phyloP scores from a whole-genome alignment of 345 rosid genomes.

The Citrus trifoliata region DNA sequence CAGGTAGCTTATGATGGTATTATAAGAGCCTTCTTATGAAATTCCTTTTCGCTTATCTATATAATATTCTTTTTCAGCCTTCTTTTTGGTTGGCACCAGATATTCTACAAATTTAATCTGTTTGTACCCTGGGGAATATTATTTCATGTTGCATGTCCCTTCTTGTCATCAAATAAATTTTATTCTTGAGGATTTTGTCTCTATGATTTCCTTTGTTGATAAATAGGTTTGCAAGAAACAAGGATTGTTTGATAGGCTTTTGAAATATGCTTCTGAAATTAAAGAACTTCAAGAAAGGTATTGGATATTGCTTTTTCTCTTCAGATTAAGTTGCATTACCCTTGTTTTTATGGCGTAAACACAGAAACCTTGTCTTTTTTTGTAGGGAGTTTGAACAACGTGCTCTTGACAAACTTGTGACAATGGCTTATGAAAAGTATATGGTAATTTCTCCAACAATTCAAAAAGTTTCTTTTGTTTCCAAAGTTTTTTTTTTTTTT shows the following conservation, averaged over 20 bases:
- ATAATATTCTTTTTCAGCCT: not conserved
- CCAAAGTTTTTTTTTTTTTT: not conserved
- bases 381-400: constrained; percentile 68
- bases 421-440: constrained; percentile 83
- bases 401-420: constrained; percentile 74
- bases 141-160: constrained; percentile 12
- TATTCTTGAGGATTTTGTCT: not conserved
- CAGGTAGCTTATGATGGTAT: constrained; percentile 56
- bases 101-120: constrained; percentile 6
- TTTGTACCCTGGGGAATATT: constrained; percentile 2
- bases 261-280: constrained; percentile 55
- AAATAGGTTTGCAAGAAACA: constrained; percentile 71
- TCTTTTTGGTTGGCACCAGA: not conserved
- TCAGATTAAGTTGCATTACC: constrained; percentile 10
- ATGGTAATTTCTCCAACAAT: constrained; percentile 41
- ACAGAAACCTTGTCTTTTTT: constrained; percentile 5
- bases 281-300: constrained; percentile 80
- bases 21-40: constrained; percentile 1
- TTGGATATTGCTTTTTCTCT: constrained; percentile 20
- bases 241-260: constrained; percentile 51
- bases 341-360: not conserved
- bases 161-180: not conserved
- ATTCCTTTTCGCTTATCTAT: not conserved
- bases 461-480: not conserved
- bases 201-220: constrained; percentile 13